Evolutionary conservation across 441 rosid genomes (phyloP).

Genomic region (Adansonia rubrostipa): DNA sequence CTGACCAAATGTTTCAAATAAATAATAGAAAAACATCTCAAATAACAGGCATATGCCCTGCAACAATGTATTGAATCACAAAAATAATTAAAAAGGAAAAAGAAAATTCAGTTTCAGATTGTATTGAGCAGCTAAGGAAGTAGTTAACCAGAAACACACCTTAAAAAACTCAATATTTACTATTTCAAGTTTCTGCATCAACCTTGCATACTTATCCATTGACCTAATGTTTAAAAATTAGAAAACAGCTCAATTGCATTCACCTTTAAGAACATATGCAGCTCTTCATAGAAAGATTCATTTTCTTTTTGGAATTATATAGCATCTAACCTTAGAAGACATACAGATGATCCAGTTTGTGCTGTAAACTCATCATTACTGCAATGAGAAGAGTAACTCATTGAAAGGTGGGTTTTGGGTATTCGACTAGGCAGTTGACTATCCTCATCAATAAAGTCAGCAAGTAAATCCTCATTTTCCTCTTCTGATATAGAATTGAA

Average conservation of each 20-base stretch:
- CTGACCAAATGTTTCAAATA: conserved; percentile 81
- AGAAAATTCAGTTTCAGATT: conserved; percentile 20
- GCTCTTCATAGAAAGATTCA: conserved; percentile 7
- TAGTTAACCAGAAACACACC: conserved; percentile 48
- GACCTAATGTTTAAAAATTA: conserved; percentile 57
- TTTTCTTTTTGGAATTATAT: background rate
- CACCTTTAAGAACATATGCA: conserved; percentile 10
- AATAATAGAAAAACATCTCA: conserved; percentile 76
- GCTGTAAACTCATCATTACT: conserved; percentile 69
- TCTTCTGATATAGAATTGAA: conserved; percentile 67
- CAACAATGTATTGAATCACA: conserved; percentile 65
- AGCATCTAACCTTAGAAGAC: conserved; percentile 76
- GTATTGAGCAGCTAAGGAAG: conserved; percentile 21
- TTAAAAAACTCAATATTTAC: conserved; percentile 92
- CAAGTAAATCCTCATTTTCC: conserved; percentile 97
- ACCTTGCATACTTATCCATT: conserved; percentile 98
- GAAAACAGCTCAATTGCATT: conserved; percentile 34
- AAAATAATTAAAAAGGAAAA: conserved; percentile 43
- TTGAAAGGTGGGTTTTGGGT: conserved; percentile 47
- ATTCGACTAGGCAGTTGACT: conserved; percentile 98
- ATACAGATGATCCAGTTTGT: conserved; percentile 97
- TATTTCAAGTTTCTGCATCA: conserved; percentile 95
- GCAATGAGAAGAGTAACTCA: conserved; percentile 24
- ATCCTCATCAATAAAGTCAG: conserved; percentile 97
- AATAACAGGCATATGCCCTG: conserved; percentile 99